These are phyloP conservation scores for Mercurialis annua DNA, from an alignment of 345 rosid species.

Conservation along the genomic window DNA sequence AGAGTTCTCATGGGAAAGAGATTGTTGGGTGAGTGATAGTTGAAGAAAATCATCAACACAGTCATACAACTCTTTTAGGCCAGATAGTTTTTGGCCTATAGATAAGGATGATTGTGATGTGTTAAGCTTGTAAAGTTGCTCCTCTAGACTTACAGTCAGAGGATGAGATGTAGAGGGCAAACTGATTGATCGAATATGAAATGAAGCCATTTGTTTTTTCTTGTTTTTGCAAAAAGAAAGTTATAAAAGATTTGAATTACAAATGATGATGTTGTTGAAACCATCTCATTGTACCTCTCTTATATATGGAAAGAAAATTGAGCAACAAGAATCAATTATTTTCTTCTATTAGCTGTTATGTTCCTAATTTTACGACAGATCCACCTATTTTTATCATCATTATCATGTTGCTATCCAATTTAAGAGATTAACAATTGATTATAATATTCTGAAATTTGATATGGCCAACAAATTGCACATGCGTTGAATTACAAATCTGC, in stretches of 20 bases:
- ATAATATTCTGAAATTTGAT: not conserved
- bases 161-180: slow-evolving; percentile 37
- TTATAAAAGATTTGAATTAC: not conserved
- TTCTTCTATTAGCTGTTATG: not conserved
- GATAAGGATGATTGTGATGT: slow-evolving; percentile 10
- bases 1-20: no score
- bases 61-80: not conserved
- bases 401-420: not conserved
- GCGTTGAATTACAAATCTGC: no score
- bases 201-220: slow-evolving; percentile 4
- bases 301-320: not conserved
- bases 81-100: not conserved
- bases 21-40: not conserved
- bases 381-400: not conserved
- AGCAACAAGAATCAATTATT: not conserved
- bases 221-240: not conserved
- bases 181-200: slow-evolving; percentile 35
- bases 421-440: not conserved
- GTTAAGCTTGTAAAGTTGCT: slow-evolving; percentile 26
- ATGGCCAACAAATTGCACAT: not conserved
- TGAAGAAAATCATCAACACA: not conserved
- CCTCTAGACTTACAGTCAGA: slow-evolving; percentile 23
- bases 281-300: not conserved
- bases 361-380: not conserved
- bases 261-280: not conserved